Percentiles rank a stretch among this genome's conserved stretches.
Evolutionary conservation across 2,329 filamentous ascomycete genomes (phyloP).

Genomic region (Pezicula radicicola): DNA sequence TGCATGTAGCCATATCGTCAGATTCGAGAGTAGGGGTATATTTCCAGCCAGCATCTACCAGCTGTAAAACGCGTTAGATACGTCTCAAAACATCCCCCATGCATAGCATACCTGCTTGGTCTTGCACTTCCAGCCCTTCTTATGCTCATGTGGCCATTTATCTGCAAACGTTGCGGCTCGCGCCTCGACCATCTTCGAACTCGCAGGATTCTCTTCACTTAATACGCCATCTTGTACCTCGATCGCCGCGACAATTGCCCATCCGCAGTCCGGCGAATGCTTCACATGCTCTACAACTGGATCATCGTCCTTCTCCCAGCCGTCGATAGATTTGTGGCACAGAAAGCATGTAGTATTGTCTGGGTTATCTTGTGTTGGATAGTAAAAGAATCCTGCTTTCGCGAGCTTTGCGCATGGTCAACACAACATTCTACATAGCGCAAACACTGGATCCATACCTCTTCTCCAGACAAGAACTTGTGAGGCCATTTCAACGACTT

Average conservation of each 20-base stretch:
- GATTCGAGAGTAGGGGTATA: slow-evolving; percentile 82
- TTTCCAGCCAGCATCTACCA: slow-evolving; percentile 91
- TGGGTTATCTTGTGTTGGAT: slow-evolving; percentile 68
- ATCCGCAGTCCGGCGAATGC: slow-evolving; percentile 79
- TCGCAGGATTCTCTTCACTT: slow-evolving; percentile 69
- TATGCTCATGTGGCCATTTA: slow-evolving; percentile 85
- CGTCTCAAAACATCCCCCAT: not conserved
- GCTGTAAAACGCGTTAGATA: slow-evolving; percentile 43
- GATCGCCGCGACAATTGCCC: slow-evolving; percentile 70
- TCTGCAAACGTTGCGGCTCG: slow-evolving; percentile 80
- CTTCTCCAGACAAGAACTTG: slow-evolving; percentile 58
- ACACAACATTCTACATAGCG: not conserved
- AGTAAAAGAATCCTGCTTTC: slow-evolving; percentile 86
- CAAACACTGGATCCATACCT: slow-evolving; percentile 41
- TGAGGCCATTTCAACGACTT: slow-evolving; percentile 77
- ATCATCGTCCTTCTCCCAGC: slow-evolving; percentile 86
- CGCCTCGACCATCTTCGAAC: slow-evolving; percentile 69
- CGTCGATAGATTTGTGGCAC: slow-evolving; percentile 80
- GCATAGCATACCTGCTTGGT: slow-evolving; percentile 66
- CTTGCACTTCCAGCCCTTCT: slow-evolving; percentile 87
- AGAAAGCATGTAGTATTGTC: slow-evolving; percentile 92
- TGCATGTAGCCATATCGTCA: slow-evolving; percentile 86
- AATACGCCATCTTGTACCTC: slow-evolving; percentile 61
- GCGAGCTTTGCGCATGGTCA: slow-evolving; percentile 61
- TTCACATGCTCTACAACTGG: slow-evolving; percentile 82